Conservation (phyloP, 768 basidiomycete species). For the Kwoniella sp. region DNA sequence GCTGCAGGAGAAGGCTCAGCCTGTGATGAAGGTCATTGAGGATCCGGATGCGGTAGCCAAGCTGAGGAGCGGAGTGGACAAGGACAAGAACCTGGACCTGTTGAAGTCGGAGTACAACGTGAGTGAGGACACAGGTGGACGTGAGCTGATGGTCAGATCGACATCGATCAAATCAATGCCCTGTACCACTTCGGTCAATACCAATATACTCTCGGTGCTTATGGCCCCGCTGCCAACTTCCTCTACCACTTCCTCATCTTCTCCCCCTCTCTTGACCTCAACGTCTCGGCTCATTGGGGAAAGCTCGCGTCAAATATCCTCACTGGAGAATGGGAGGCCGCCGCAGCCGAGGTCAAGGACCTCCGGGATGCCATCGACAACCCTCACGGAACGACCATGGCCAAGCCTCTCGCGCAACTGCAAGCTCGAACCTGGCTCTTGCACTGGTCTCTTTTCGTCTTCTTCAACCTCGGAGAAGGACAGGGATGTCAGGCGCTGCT, state of each 20-base stretch:
- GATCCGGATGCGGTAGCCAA: constrained; percentile 94
- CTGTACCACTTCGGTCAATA: constrained; percentile 98
- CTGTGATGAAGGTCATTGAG: constrained; percentile 90
- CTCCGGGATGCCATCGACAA: constrained; percentile 85
- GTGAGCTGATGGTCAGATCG: constrained; percentile 60
- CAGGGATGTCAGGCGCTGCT: constrained; percentile 71
- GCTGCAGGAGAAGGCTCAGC: constrained; percentile 83
- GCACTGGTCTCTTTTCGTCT: constrained; percentile 97
- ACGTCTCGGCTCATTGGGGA: constrained; percentile 96
- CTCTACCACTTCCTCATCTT: constrained; percentile 98
- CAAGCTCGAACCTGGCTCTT: constrained; percentile 94
- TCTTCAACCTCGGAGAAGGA: constrained; percentile 92
- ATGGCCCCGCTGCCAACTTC: constrained; percentile 93
- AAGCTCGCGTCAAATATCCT: constrained; percentile 96
- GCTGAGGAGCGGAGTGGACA: constrained; percentile 74
- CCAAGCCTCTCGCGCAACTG: constrained; percentile 64
- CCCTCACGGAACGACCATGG: constrained; percentile 41
- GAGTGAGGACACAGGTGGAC: constrained; percentile 39
- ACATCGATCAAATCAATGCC: constrained; percentile 87
- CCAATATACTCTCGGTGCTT: constrained; percentile 97
- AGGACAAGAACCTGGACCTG: constrained; percentile 91
- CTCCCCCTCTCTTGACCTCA: constrained; percentile 86
- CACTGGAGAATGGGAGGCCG: constrained; percentile 89
- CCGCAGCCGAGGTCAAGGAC: constrained; percentile 88
- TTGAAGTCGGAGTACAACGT: constrained; percentile 89